phyloP scores from a whole-genome alignment of 1,139 yeast species.

The Suhomyces taliae region DNA sequence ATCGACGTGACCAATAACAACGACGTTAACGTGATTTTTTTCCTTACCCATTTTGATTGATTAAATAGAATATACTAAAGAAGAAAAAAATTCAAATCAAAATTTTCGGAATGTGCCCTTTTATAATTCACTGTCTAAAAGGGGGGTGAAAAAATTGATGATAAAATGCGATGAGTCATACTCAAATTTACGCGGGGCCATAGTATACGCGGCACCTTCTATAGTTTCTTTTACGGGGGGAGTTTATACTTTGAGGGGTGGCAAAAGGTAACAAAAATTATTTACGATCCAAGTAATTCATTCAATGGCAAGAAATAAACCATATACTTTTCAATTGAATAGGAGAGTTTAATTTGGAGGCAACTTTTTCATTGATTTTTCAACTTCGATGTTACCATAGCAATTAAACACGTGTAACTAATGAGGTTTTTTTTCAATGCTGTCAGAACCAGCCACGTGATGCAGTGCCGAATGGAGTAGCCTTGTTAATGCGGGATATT shows the following conservation, averaged over 20 bases:
- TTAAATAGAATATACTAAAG: constrained; percentile 4
- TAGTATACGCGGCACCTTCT: background rate
- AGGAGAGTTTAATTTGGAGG: too few relatives aligned
- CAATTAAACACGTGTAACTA: constrained; percentile 12
- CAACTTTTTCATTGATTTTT: too few relatives aligned
- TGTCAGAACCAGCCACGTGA: background rate
- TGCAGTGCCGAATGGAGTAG: background rate
- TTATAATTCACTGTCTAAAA: constrained; percentile 5
- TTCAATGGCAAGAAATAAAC: too few relatives aligned
- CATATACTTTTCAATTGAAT: background rate
- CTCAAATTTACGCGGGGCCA: constrained; percentile 2
- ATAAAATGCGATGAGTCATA: constrained; percentile 11
- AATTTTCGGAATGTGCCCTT: constrained; percentile 5
- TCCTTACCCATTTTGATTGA: constrained; percentile 67
- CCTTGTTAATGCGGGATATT: background rate
- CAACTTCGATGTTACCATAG: background rate
- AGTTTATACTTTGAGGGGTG: too few relatives aligned
- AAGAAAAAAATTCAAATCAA: constrained; percentile 8
- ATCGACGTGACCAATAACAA: constrained; percentile 63
- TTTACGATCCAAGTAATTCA: background rate
- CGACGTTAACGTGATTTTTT: constrained; percentile 97
- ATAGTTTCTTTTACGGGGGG: background rate
- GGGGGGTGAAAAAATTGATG: constrained; percentile 10
- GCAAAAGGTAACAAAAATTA: too few relatives aligned
- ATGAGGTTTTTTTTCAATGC: background rate